Conservation (phyloP, 768 basidiomycete species). For the Lactarius pseudohatsudake region DNA sequence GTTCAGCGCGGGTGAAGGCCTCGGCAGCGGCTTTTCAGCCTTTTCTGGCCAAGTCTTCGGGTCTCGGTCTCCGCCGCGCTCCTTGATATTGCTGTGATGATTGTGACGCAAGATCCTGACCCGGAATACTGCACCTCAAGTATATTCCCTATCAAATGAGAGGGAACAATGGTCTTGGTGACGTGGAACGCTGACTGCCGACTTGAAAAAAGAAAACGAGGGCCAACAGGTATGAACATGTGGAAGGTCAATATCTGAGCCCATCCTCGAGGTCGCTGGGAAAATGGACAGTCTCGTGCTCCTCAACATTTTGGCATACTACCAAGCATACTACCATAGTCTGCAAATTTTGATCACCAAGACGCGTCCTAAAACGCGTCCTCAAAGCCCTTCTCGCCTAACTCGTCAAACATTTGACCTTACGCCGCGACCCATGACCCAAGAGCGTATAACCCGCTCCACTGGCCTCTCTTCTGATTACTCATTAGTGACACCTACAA, state of each 20-base stretch:
- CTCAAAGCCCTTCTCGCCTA: background rate
- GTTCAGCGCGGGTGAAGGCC: background rate
- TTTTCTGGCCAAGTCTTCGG: conserved; percentile 17
- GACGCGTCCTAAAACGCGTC: conserved; percentile 4
- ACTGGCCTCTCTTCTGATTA: background rate
- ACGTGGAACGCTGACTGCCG: background rate
- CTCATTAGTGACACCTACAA: background rate
- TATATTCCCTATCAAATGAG: background rate
- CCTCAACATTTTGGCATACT: background rate
- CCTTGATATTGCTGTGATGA: background rate
- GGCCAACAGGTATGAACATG: background rate
- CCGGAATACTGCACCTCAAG: background rate
- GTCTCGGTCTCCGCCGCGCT: conserved; percentile 12
- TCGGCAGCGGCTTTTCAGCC: conserved; percentile 2
- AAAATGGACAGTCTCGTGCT: background rate
- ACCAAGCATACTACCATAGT: background rate
- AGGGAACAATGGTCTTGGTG: background rate
- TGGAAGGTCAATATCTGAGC: background rate
- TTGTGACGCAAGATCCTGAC: background rate
- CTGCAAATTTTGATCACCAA: background rate
- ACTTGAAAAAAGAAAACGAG: background rate
- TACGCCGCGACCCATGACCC: background rate
- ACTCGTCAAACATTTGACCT: background rate
- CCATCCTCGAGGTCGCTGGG: background rate
- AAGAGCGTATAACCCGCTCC: background rate